Evolutionary conservation across 1,284 basidiomycete species (phyloP).

Genomic region (Boletus sp.): DNA sequence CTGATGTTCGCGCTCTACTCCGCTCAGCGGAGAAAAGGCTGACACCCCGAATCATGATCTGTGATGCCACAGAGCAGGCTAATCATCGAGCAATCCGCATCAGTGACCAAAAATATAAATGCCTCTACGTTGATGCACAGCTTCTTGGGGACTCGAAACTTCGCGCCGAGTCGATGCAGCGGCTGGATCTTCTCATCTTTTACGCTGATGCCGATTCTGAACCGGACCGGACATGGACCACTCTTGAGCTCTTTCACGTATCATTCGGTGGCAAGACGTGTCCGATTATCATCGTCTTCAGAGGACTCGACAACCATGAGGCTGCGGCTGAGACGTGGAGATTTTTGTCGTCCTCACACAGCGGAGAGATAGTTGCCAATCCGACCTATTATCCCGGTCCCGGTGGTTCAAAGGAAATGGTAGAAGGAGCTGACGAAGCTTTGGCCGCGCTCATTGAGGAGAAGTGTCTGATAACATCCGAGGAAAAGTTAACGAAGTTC

Average conservation of each 20-base stretch:
- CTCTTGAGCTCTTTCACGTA: constrained; percentile 20
- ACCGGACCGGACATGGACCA: constrained; percentile 13
- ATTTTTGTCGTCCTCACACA: constrained; percentile 11
- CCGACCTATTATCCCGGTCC: constrained; percentile 26
- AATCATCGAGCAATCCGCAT: background rate
- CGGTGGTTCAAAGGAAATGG: constrained; percentile 8
- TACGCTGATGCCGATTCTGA: constrained; percentile 14
- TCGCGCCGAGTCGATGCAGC: constrained; percentile 3
- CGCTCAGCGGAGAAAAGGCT: constrained; percentile 14
- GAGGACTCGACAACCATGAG: constrained; percentile 18
- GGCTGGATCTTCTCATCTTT: constrained; percentile 27
- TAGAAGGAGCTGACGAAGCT: constrained; percentile 20
- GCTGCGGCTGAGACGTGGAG: constrained; percentile 19
- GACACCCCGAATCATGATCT: constrained; percentile 19
- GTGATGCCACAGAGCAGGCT: constrained; percentile 10
- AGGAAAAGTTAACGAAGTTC: constrained; percentile 22
- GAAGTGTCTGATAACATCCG: constrained; percentile 25
- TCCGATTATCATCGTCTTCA: constrained; percentile 25
- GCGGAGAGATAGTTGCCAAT: constrained; percentile 15
- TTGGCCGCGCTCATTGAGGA: constrained; percentile 21
- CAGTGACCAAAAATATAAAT: constrained; percentile 15
- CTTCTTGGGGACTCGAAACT: background rate
- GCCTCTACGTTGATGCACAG: constrained; percentile 10
- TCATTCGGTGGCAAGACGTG: constrained; percentile 22
- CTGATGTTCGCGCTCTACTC: constrained; percentile 22